phyloP scores from a whole-genome alignment of 2,329 filamentous ascomycete genomes.

The Metarhizium album region DNA sequence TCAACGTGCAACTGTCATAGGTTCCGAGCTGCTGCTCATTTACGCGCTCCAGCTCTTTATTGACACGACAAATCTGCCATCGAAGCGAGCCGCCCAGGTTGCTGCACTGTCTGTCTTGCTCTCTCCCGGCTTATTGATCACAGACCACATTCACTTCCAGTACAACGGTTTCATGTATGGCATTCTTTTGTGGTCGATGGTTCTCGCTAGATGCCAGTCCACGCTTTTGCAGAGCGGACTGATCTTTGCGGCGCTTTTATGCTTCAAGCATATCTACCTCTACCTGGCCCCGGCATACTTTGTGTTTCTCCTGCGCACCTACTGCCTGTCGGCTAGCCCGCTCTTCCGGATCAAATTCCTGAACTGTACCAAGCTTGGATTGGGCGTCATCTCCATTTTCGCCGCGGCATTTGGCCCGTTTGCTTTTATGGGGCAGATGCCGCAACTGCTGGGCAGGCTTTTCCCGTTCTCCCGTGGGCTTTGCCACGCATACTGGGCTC shows the following conservation, averaged over 20 bases:
- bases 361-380: constrained; percentile 76
- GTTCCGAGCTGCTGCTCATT: constrained; percentile 72
- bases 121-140: constrained; percentile 87
- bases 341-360: constrained; percentile 64
- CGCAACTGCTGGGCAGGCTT: constrained; percentile 71
- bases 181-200: constrained; percentile 74
- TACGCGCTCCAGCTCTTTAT: constrained; percentile 77
- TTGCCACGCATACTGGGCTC: constrained; percentile 97
- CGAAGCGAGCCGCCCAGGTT: constrained; percentile 71
- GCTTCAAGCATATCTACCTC: constrained; percentile 96
- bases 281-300: constrained; percentile 96
- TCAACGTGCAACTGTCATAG: constrained; percentile 78
- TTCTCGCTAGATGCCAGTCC: constrained; percentile 65
- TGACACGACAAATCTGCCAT: constrained; percentile 52
- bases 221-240: constrained; percentile 70
- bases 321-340: constrained; percentile 72
- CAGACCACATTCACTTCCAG: constrained; percentile 98
- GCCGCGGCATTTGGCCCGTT: constrained; percentile 85
- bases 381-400: constrained; percentile 61
- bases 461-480: constrained; percentile 92
- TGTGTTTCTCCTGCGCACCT: constrained; percentile 77
- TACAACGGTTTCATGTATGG: constrained; percentile 98
- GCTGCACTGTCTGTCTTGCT: constrained; percentile 82
- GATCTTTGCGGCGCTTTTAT: constrained; percentile 74
- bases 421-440: constrained; percentile 66